Evolutionary conservation across 2,329 filamentous ascomycete genomes (phyloP), one percentile per base, ranked within the genome.

Genomic region (Endoconidiophora polonica): DNA sequence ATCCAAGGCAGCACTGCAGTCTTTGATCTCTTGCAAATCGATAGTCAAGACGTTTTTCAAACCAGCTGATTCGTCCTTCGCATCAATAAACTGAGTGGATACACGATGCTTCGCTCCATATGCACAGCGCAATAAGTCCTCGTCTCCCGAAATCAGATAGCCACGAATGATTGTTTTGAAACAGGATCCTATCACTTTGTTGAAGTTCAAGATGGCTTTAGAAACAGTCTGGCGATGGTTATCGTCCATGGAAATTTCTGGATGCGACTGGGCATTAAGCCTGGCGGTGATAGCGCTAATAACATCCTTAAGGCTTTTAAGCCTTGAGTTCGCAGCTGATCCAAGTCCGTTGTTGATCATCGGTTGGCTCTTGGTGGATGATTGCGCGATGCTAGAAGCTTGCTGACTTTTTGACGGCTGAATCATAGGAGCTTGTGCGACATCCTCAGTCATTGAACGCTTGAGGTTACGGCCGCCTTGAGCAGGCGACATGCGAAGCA

Each of bases 371-470:
- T 7, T 18, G 20, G 16, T 20, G n/a, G 16, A 24, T 6, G 16
- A 5, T 37, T 18, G 2, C 20, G 23, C 44, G 29, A 14, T 7
- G 14, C 29, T 22, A 22, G 40, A 10, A 33, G 26, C 26, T 37
- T 46, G 44, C 10, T 46, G 44, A n/a, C 33, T 46, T 12, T 46
- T 33, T 7, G 20, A 23, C 1, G 39, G 39, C 18, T 48, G 46
- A 23, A 36, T 29, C 23, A 10, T 14, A 9, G 39, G 16, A 37
- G 39, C 16, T 9, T 23, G 33, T 5, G 23, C 18, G 22, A 23
- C 56, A 44, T 74, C 72, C 22, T 75, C 72, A 3, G 65, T 61
- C 47, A 63, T 71, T 3, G 71, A 63, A 1, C 73, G 69, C 62
- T 77, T 76, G 41, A 73, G 62, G 44, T 63, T 69, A 59, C 71